Conservation (phyloP, 2,329 filamentous ascomycete genomes). For the Coniochaeta sp. region DNA sequence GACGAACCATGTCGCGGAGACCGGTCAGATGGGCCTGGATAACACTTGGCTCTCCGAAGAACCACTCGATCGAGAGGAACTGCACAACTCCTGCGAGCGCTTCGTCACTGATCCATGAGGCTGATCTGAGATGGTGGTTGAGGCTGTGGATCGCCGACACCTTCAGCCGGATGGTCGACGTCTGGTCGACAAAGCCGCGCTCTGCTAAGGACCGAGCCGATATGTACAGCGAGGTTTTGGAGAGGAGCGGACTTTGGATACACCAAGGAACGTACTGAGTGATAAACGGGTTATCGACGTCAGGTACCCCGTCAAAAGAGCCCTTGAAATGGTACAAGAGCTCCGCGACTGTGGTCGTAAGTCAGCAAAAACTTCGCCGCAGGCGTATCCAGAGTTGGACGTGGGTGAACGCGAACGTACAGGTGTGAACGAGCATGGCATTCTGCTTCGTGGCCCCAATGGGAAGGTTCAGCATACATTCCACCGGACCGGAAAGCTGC, state of each 20-base stretch:
- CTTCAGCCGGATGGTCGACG: conserved; percentile 29
- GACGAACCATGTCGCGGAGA: conserved; percentile 32
- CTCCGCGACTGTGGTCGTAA: conserved; percentile 28
- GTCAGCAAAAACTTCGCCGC: neutral
- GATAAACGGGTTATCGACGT: conserved; percentile 32
- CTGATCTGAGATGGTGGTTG: conserved; percentile 31
- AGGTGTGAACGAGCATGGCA: conserved; percentile 12
- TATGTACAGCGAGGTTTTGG: conserved; percentile 37
- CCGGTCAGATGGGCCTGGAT: conserved; percentile 34
- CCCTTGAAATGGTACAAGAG: conserved; percentile 39
- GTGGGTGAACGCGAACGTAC: conserved; percentile 5
- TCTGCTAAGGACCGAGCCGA: conserved; percentile 39
- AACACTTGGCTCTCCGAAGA: conserved; percentile 36
- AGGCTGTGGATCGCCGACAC: conserved; percentile 31
- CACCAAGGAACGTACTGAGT: conserved; percentile 36
- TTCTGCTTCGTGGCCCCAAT: conserved; percentile 12
- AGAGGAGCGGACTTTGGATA: conserved; percentile 35
- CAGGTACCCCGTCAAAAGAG: conserved; percentile 35
- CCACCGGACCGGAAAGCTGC: conserved; percentile 9
- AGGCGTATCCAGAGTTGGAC: neutral
- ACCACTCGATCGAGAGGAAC: conserved; percentile 39
- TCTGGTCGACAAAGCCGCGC: conserved; percentile 31
- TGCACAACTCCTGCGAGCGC: conserved; percentile 36
- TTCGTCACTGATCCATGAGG: conserved; percentile 26
- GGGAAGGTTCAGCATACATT: conserved; percentile 11